Evolutionary conservation across 2,329 filamentous ascomycete genomes (phyloP).

Genomic region (Pseudopyricularia javanii): DNA sequence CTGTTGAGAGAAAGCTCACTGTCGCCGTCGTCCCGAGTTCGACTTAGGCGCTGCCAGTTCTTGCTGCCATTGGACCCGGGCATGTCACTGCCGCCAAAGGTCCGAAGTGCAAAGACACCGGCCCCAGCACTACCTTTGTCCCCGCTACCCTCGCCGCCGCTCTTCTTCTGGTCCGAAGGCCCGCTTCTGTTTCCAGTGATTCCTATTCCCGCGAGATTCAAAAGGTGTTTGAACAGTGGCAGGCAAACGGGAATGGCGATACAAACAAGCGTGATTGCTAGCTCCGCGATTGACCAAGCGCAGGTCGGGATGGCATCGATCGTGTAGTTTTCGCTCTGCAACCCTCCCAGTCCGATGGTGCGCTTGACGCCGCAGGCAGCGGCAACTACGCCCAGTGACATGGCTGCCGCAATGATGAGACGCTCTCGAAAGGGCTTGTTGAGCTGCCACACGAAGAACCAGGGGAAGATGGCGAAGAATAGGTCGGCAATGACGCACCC

Average conservation of each 20-base stretch:
- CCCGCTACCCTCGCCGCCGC: too few species aligned
- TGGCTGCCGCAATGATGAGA: conserved; percentile 24
- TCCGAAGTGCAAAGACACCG: background rate
- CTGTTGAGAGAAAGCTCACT: background rate
- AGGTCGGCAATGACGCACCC: conserved; percentile 25
- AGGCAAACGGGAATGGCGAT: conserved; percentile 5
- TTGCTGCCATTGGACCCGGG: background rate
- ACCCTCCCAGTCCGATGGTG: background rate
- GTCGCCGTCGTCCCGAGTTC: background rate
- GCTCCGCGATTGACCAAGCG: conserved; percentile 7
- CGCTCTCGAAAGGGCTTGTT: conserved; percentile 30
- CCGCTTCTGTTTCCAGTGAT: background rate
- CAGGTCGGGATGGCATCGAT: conserved; percentile 2
- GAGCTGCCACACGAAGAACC: conserved; percentile 29
- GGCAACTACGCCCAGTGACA: conserved; percentile 17
- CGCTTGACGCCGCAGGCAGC: conserved; percentile 19
- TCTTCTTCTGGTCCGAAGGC: background rate
- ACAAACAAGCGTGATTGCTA: conserved; percentile 5
- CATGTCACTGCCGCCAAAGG: conserved; percentile 1
- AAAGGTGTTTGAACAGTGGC: background rate
- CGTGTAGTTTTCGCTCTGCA: conserved; percentile 1
- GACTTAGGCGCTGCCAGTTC: background rate
- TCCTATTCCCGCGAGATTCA: background rate
- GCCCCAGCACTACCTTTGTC: background rate
- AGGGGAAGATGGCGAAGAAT: conserved; percentile 26